Evolutionary conservation across 805 yeast genomes (phyloP), one percentile per base, ranked within the genome.

Genomic region (Sungouiella blattae): DNA sequence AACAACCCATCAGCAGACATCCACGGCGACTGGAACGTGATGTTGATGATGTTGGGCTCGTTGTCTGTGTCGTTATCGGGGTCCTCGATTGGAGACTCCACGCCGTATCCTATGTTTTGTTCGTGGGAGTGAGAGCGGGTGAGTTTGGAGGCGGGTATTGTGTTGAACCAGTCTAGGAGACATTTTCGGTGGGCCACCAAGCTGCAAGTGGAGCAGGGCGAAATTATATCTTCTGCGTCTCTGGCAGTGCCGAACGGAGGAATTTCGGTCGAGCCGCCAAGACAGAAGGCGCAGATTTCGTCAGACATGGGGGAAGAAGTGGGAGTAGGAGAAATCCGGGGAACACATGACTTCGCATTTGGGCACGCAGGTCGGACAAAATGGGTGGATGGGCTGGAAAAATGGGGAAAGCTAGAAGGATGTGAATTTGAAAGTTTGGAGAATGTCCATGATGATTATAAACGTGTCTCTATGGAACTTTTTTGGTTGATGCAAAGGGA

Each of bases 121-220:
- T 11, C 29, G 24, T 18, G 14, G 11, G 24, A 11, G 25, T 26
- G 14, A 17, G 25, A 11, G 15, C 31, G 29, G 25, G 23, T 12
- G 11, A 60, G 33, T 30, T 59, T 58, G 18, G 59, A 55, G 7
- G 50, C 32, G 5, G 64, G 63, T 6, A 65, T 43, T 6, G 65
- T 49, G 37, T 58, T 58, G 51, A 64, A 62, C 70, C 72, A 67
- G 36, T 67, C 72, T 3, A 61, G 34, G 12, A 67, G 45, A 41
- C 73, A 67, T 33, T 58, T 62, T 16, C 60, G 50, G 48, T 67
- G 73, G 14, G 64, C 50, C 5, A 48, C 53, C 17, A 67, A 32
- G 7, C 59, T 50, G 41, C 73, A 67, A 4, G 69, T 61, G 22
- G 55, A 35, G 41, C 73, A 67, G 0, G 73, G 73, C 5, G 44